Base-by-base conservation (phyloP, 1,284 basidiomycete species). In the Cryptococcus jaspeensis region DNA sequence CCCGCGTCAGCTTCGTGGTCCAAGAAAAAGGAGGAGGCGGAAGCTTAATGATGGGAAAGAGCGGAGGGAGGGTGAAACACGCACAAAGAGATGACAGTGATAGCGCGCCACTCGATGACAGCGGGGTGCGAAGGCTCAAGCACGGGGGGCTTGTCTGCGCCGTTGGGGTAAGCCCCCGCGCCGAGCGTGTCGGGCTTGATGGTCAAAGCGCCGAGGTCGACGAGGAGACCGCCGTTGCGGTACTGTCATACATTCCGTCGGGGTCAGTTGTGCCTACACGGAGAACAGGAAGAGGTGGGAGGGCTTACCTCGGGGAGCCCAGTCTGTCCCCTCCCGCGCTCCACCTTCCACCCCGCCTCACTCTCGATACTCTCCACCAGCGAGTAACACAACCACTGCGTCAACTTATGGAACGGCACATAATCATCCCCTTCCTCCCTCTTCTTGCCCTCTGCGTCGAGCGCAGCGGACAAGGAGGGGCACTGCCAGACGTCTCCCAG, bases 391-490 rank as follows among this genome's bases (percentile, higher is more conserved):
- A 90, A 83, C 94, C 95, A 98, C 62, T 91, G 89, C 0, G 90
- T 90, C 48, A 98, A 82, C 73, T 97, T 98, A 80, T 98, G 94
- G 81, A 97, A 98, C 0, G 92, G 89, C 3, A 97, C 91, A 50
- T 92, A 80, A 58, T 86, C 81, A 58, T 87, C 85, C 47, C 84
- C 85, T 62, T 85, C 82, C 25, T 66, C 62, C 15, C 63, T 59
- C 16, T 59, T 38, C 3, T 50, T 45, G 23, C 59, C 58, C 13
- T 39, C 50, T 2, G 55, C 53, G 23, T 66, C 59, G 5, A 74
- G 62, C 1, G 61, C 46, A 28, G 58, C 55, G 11, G 74, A 77
- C 47, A 89, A 81, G 1, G 84, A 82, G 2, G 82, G 74, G 64
- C 89, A 92, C 6, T 86, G 87, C 93, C 93, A 96, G 44, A 92